Percentiles rank a stretch among this genome's conserved stretches.
Conservation (phyloP, 2,329 filamentous ascomycete species). For the Neospermospora avenae region DNA sequence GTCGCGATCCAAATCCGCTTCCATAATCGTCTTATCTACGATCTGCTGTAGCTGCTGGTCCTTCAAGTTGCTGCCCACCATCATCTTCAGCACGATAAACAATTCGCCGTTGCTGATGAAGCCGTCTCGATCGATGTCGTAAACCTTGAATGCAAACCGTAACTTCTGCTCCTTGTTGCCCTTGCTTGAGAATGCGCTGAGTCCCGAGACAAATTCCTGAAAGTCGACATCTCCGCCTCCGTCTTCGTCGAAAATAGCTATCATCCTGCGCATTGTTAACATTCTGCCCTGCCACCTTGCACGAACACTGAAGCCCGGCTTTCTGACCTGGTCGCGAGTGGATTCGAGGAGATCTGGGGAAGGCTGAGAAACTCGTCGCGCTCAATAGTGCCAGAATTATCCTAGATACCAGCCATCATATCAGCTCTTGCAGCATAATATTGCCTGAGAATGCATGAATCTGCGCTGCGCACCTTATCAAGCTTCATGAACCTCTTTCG, state of each 20-base stretch:
- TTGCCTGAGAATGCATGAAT: background rate
- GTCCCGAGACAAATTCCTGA: slow-evolving; percentile 94
- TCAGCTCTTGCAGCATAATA: background rate
- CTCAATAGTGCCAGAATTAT: slow-evolving; percentile 97
- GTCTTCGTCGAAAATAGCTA: slow-evolving; percentile 98
- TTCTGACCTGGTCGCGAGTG: slow-evolving; percentile 79
- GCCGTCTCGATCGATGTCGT: slow-evolving; percentile 97
- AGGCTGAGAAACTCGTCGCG: slow-evolving; percentile 97
- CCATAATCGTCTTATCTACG: slow-evolving; percentile 99
- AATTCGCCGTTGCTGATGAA: slow-evolving; percentile 99
- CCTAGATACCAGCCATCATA: slow-evolving; percentile 48
- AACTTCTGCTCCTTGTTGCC: slow-evolving; percentile 99
- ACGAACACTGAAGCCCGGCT: background rate
- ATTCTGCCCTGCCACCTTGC: background rate
- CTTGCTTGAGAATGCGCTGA: slow-evolving; percentile 94
- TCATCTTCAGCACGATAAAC: slow-evolving; percentile 99
- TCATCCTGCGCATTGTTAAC: slow-evolving; percentile 67
- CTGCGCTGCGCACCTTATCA: slow-evolving; percentile 69
- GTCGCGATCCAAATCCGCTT: slow-evolving; percentile 92
- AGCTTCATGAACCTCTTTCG: slow-evolving; percentile 99
- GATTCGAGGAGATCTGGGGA: slow-evolving; percentile 96
- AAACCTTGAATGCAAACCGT: slow-evolving; percentile 97
- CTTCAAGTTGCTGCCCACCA: slow-evolving; percentile 99
- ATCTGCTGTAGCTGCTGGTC: slow-evolving; percentile 99
- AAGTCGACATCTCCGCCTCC: slow-evolving; percentile 98